These are phyloP conservation scores for Alternaria incomplexa DNA, from an alignment of 2,329 filamentous ascomycete species.

Conservation along the genomic window DNA sequence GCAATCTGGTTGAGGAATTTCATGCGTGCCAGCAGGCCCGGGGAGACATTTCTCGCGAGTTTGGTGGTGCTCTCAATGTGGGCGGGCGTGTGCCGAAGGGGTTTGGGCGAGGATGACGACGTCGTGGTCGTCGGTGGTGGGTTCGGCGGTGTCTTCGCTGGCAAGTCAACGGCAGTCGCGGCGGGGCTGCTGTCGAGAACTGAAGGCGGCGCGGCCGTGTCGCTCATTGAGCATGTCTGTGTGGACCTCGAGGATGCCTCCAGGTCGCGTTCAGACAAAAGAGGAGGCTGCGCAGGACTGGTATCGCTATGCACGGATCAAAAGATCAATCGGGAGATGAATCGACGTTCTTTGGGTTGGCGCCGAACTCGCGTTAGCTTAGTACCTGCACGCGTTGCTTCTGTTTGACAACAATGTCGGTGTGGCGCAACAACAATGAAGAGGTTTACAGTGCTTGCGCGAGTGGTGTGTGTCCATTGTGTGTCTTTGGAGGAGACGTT, in stretches of 20 bases:
- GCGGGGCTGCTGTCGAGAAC: slow-evolving; percentile 28
- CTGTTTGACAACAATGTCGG: slow-evolving; percentile 4
- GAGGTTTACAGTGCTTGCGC: not conserved
- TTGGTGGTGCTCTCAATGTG: slow-evolving; percentile 37
- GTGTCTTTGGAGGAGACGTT: not conserved
- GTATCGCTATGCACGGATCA: slow-evolving; percentile 22
- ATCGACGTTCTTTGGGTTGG: slow-evolving; percentile 10
- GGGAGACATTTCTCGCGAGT: slow-evolving; percentile 49
- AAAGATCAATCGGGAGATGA: slow-evolving; percentile 15
- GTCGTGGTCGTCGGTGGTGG: slow-evolving; percentile 10
- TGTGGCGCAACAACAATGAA: slow-evolving; percentile 3
- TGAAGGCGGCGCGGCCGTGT: slow-evolving; percentile 23
- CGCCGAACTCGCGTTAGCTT: slow-evolving; percentile 8
- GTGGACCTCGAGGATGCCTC: slow-evolving; percentile 19
- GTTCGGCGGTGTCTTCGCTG: slow-evolving; percentile 24
- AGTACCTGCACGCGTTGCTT: slow-evolving; percentile 8
- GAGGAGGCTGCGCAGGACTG: slow-evolving; percentile 21
- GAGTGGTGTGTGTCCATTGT: not conserved
- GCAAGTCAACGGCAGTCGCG: slow-evolving; percentile 26
- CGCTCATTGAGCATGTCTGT: slow-evolving; percentile 36
- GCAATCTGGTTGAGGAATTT: slow-evolving; percentile 50
- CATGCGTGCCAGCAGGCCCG: slow-evolving; percentile 54
- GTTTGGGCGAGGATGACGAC: slow-evolving; percentile 17
- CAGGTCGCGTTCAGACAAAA: slow-evolving; percentile 23
- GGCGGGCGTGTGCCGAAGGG: slow-evolving; percentile 18